Evolutionary conservation across 2,329 filamentous ascomycete species (phyloP).

Genomic region (Penicillium aurantiogriseum): DNA sequence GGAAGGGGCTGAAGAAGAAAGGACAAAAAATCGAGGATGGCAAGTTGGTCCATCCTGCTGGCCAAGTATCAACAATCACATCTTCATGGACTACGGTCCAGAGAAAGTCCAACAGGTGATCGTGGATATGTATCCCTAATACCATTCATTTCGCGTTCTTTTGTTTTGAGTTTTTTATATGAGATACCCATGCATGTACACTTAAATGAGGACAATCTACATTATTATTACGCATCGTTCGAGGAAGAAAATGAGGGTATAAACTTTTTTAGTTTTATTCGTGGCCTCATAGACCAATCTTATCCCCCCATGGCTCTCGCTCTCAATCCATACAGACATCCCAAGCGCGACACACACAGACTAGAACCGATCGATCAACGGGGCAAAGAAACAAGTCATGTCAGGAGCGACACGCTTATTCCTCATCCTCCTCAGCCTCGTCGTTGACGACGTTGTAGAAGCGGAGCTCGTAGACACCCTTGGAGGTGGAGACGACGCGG

Average conservation of each 20-base stretch:
- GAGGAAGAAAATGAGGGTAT: constrained; percentile 17
- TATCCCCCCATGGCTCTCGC: constrained; percentile 20
- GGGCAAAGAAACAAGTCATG: constrained; percentile 10
- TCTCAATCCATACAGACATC: constrained; percentile 13
- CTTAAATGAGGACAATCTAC: background rate
- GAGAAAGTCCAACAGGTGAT: background rate
- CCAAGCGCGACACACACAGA: constrained; percentile 13
- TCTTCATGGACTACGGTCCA: background rate
- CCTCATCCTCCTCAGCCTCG: constrained; percentile 95
- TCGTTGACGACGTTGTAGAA: constrained; percentile 99
- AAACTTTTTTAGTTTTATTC: constrained; percentile 26
- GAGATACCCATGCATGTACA: constrained; percentile 3
- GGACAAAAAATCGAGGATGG: constrained; percentile 66
- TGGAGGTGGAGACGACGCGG: constrained; percentile 94
- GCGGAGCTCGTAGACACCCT: constrained; percentile 98
- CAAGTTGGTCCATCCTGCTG: constrained; percentile 34
- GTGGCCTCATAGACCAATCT: constrained; percentile 23
- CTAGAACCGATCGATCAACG: constrained; percentile 16
- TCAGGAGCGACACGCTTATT: constrained; percentile 61
- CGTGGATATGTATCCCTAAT: background rate
- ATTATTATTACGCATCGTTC: background rate
- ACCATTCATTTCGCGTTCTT: background rate
- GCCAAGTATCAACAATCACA: constrained; percentile 2
- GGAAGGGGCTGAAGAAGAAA: constrained; percentile 62
- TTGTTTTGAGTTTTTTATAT: background rate